These are phyloP conservation scores for Plantago major DNA, from an alignment of 257 asterid genomes.

Conservation along the genomic window DNA sequence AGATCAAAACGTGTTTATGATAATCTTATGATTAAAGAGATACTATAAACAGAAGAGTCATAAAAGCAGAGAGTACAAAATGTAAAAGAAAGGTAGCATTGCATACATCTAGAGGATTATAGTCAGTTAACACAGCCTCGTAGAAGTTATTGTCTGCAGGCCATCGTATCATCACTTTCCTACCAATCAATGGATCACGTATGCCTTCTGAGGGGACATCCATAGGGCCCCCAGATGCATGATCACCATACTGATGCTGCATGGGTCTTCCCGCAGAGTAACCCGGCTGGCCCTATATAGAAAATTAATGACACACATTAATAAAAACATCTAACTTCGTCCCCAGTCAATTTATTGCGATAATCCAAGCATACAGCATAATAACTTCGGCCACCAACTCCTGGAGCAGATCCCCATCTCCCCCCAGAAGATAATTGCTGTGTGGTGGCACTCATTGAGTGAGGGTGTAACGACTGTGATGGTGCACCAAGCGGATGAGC, in stretches of 20 bases:
- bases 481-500: constrained; percentile 8
- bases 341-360: constrained; percentile 1
- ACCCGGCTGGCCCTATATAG: constrained; percentile 48
- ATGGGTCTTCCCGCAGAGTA: constrained; percentile 38
- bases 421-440: constrained; percentile 40
- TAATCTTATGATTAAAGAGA: too few relatives aligned
- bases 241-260: constrained; percentile 58
- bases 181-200: constrained; percentile 62
- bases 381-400: constrained; percentile 54
- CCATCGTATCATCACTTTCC: constrained; percentile 89
- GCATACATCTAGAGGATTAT: constrained; percentile 68
- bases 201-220: constrained; percentile 55
- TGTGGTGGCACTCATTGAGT: constrained; percentile 36
- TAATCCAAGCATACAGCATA: constrained; percentile 45
- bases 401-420: constrained; percentile 59
- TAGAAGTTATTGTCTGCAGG: constrained; percentile 86
- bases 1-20: too few relatives aligned
- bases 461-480: constrained; percentile 50
- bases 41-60: too few relatives aligned
- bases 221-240: constrained; percentile 46
- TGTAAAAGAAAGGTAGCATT: too few relatives aligned
- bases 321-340: constrained; percentile 1
- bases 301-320: constrained; percentile 20
- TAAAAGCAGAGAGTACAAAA: too few relatives aligned
- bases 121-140: constrained; percentile 80